Base-by-base conservation (phyloP, 176 grass and related monocot genomes). In the Bonia amplexicaulis region DNA sequence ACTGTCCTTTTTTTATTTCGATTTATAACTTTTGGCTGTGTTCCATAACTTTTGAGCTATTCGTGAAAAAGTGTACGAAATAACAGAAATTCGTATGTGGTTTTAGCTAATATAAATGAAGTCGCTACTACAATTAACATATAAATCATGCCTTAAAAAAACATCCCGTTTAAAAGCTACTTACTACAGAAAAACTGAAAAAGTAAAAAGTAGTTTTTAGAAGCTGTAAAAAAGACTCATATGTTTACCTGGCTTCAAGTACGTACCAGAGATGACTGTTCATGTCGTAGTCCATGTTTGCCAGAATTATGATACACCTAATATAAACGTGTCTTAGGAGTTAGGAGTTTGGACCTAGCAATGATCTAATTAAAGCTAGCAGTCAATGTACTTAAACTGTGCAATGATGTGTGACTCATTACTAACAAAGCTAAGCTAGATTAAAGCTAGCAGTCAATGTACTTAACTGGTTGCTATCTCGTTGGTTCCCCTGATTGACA, bases 401-500 rank as follows among this genome's bases (percentile, higher is more conserved):
- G 81, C 39, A 40, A 6, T 52, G 80, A 84, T 87, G 80, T 73
- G 33, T 27, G 67, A 75, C 66, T 62, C 58, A 0, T 0, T 74
- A 37, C 19, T 75, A 25, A 48, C 47, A 65, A 77, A 15, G 22
- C 7, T 71, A 66, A 35, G 22, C 10, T 77, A 9, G 37, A 66
- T 73, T 68, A 41, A 29, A 66, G 45, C 22, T 35, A 84, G n/a
- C 67, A 37, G 70, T 84, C 23, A 86, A 39, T 46, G 35, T 85
- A n/a, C 78, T 39, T 76, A 69, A 77, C 64, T 76, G 9, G 73
- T 52, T 72, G 63, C 71, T 58, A 42, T 83, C 63, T 84, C n/a
- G 49, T 63, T 52, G 69, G 80, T 63, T 81, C 54, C 33, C 39
- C 29, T 44, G 64, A 78, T 85, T 81, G 48, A 77, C 37, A 69